Percentiles rank a stretch among this genome's conserved stretches.
Conservation (phyloP, 345 rosid species). For the Psidium friedrichsthalianum region DNA sequence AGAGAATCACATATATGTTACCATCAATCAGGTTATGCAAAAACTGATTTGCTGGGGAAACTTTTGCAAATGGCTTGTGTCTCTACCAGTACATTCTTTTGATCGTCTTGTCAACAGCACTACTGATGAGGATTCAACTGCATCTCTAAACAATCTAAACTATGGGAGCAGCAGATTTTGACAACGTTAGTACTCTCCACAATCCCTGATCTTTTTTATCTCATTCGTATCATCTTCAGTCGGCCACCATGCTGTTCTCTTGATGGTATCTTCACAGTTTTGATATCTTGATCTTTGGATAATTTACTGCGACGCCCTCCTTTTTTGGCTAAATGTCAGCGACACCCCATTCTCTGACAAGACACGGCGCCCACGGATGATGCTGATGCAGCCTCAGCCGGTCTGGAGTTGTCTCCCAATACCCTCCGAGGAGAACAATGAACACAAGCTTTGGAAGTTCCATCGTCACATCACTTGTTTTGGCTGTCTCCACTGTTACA, state of each 20-base stretch:
- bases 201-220: neutral
- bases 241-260: neutral
- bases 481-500: neutral
- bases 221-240: neutral
- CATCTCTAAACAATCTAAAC: neutral
- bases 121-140: neutral
- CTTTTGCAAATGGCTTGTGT: neutral
- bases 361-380: neutral
- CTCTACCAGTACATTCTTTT: neutral
- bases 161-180: neutral
- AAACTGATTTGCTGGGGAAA: neutral
- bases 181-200: neutral
- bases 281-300: neutral
- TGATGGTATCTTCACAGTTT: neutral
- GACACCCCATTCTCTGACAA: neutral
- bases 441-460: neutral
- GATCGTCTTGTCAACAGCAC: neutral
- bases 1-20: neutral
- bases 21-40: neutral
- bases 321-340: neutral
- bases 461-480: neutral
- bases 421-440: neutral
- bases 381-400: neutral
- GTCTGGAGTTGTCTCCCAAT: neutral
- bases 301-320: neutral